Evolutionary conservation across 768 basidiomycete genomes (phyloP).

Genomic region (Tricholoma sp.): DNA sequence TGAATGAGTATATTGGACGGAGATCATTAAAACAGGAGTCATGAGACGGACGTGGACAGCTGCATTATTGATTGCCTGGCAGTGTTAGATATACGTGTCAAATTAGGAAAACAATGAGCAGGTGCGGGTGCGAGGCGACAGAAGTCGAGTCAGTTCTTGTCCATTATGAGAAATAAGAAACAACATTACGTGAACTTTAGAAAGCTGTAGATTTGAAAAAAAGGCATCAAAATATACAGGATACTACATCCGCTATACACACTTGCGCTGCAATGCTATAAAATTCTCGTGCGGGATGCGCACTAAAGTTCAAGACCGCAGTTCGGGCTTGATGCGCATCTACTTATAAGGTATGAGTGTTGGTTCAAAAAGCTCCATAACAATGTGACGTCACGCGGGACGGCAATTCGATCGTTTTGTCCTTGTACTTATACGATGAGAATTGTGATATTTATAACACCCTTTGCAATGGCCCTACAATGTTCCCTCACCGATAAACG

Average conservation of each 20-base stretch:
- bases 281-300: neutral
- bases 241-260: neutral
- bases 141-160: constrained; percentile 11
- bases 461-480: constrained; percentile 15
- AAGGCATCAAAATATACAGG: neutral
- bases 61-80: neutral
- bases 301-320: neutral
- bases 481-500: constrained; percentile 63
- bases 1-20: neutral
- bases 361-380: too few relatives aligned
- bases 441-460: constrained; percentile 12
- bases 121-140: constrained; percentile 7
- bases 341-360: too few relatives aligned
- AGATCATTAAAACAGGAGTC: neutral
- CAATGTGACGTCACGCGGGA: constrained; percentile 13
- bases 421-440: neutral
- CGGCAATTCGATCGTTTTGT: neutral
- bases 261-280: neutral
- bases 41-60: neutral
- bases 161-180: neutral
- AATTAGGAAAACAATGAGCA: constrained; percentile 11
- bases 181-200: neutral
- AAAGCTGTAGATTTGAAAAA: neutral
- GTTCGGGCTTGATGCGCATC: neutral
- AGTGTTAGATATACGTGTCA: neutral